These are phyloP conservation scores for Backusella westeae DNA, from an alignment of 192 early-diverging fungal species.

Conservation along the genomic window DNA sequence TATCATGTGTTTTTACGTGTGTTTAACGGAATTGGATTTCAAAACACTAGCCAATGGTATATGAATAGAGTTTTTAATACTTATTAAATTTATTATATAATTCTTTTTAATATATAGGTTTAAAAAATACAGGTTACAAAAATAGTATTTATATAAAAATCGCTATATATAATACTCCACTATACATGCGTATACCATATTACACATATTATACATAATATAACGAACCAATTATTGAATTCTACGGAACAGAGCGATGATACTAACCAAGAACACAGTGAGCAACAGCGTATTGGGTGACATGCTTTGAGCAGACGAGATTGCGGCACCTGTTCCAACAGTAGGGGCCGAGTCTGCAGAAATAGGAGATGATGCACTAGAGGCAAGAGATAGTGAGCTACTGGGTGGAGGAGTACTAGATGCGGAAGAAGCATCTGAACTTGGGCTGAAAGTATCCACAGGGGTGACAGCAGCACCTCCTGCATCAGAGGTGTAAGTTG, in stretches of 20 bases:
- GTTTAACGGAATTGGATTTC: no score
- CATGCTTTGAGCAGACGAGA: background rate
- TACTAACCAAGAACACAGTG: background rate
- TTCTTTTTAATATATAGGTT: background rate
- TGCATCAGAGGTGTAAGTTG: background rate
- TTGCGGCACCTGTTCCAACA: background rate
- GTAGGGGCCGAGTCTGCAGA: background rate
- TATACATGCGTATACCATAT: background rate
- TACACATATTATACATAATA: background rate
- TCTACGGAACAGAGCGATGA: background rate
- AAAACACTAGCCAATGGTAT: no score
- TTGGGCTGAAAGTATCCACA: background rate
- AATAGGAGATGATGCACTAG: background rate
- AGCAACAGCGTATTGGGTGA: background rate
- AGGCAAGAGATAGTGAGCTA: background rate
- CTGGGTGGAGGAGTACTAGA: background rate
- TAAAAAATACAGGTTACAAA: background rate
- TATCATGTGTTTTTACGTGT: no score
- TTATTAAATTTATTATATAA: no score
- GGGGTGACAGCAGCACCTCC: background rate
- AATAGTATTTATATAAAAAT: background rate
- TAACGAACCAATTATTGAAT: background rate
- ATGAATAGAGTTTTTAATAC: no score
- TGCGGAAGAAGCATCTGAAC: no score
- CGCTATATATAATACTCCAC: background rate